phyloP scores from a whole-genome alignment of 164 flowering plant species.

The Malania oleifera region DNA sequence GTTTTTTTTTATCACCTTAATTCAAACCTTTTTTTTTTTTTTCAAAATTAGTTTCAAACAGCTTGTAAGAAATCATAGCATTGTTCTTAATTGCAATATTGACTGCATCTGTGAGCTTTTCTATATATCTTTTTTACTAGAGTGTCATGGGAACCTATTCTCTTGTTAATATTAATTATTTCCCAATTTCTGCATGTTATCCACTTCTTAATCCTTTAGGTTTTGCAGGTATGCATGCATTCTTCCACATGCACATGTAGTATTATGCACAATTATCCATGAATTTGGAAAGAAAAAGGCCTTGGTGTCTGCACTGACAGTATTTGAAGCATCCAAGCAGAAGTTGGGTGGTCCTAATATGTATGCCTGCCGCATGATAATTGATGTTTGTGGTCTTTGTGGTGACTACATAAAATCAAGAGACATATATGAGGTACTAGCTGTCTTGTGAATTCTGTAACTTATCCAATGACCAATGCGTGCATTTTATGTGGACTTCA shows the following conservation, averaged over 20 bases:
- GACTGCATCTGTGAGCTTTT: too few relatives aligned
- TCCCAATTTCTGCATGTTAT: neutral
- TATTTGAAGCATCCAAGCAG: constrained; percentile 59
- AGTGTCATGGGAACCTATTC: too few relatives aligned
- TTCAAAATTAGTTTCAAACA: too few relatives aligned
- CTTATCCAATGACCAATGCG: neutral
- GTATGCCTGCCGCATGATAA: constrained; percentile 68
- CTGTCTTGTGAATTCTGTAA: neutral
- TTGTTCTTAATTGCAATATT: too few relatives aligned
- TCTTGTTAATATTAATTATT: too few relatives aligned
- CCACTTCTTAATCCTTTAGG: neutral
- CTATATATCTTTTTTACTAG: too few relatives aligned
- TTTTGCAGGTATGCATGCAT: constrained; percentile 62
- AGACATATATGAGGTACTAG: constrained; percentile 70
- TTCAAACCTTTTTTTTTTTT: too few relatives aligned
- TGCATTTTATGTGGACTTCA: neutral
- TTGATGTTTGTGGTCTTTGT: constrained; percentile 86
- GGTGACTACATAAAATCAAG: constrained; percentile 65
- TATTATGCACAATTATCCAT: constrained; percentile 48
- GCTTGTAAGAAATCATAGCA: too few relatives aligned
- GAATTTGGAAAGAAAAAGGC: constrained; percentile 81
- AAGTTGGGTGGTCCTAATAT: constrained; percentile 48
- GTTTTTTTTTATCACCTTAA: too few relatives aligned
- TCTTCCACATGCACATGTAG: constrained; percentile 45
- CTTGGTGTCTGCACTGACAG: constrained; percentile 62